phyloP scores from a whole-genome alignment of 495 filamentous ascomycete species.

The Schizothecium vesticola region DNA sequence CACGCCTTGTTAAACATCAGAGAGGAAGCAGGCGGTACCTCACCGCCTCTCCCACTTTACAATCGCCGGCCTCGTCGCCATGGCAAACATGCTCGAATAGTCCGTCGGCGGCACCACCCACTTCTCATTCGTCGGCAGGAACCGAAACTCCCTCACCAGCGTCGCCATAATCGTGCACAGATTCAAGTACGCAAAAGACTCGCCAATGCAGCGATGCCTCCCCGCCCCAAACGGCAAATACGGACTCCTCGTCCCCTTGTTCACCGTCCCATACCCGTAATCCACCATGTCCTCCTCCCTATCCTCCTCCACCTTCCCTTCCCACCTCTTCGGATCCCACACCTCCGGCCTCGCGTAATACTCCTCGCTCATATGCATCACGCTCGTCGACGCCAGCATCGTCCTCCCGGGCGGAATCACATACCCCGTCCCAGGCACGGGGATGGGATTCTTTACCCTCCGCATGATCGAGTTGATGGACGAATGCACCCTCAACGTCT shows the following conservation, averaged over 20 bases:
- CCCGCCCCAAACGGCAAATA: conserved; percentile 55
- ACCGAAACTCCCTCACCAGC: conserved; percentile 44
- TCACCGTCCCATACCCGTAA: conserved; percentile 34
- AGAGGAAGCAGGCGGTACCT: not conserved
- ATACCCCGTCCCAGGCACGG: conserved; percentile 59
- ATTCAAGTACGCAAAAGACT: conserved; percentile 53
- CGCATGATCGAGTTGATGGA: conserved; percentile 68
- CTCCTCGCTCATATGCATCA: conserved; percentile 39
- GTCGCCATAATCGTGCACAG: conserved; percentile 44
- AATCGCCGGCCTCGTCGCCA: conserved; percentile 28
- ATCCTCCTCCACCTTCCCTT: conserved; percentile 20
- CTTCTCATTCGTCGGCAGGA: conserved; percentile 29
- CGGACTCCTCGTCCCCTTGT: conserved; percentile 49
- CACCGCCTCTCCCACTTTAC: conserved; percentile 20
- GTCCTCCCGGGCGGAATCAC: conserved; percentile 57
- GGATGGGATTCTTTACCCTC: conserved; percentile 59
- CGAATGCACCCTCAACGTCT: conserved; percentile 61
- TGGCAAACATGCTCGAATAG: conserved; percentile 50
- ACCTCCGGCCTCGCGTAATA: conserved; percentile 43
- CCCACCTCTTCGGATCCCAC: conserved; percentile 54
- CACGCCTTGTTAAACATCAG: not conserved
- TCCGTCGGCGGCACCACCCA: conserved; percentile 45
- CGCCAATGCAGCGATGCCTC: conserved; percentile 53
- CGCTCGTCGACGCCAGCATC: conserved; percentile 60
- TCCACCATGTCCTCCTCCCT: conserved; percentile 28